Conservation (phyloP, 768 basidiomycete species). For the Lactifluus hygrophoroides region DNA sequence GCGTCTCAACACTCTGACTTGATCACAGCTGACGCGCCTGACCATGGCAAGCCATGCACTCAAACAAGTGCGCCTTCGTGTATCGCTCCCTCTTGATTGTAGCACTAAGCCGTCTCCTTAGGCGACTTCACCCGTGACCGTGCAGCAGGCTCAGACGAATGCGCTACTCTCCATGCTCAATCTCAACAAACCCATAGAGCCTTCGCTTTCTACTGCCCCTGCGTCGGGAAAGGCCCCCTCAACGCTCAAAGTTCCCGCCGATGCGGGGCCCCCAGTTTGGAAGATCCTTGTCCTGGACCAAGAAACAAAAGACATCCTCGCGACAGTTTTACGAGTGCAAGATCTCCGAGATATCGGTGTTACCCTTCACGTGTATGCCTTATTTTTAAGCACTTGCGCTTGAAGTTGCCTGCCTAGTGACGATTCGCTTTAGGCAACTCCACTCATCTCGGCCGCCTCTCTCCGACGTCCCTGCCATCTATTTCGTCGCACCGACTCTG, state of each 20-base stretch:
- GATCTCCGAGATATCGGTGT: slow-evolving; percentile 95
- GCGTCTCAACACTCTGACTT: not conserved
- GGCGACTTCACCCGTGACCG: slow-evolving; percentile 43
- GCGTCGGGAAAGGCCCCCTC: slow-evolving; percentile 32
- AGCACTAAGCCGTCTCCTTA: slow-evolving; percentile 1
- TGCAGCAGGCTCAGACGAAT: slow-evolving; percentile 84
- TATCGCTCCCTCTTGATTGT: not conserved
- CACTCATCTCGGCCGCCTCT: slow-evolving; percentile 83
- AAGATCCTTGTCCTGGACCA: slow-evolving; percentile 95
- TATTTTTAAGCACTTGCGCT: not conserved
- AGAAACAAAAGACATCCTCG: slow-evolving; percentile 91
- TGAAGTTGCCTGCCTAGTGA: not conserved
- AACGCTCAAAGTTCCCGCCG: slow-evolving; percentile 41
- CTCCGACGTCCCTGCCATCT: slow-evolving; percentile 92
- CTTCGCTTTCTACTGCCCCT: slow-evolving; percentile 24
- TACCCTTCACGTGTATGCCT: slow-evolving; percentile 89
- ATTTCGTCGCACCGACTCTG: slow-evolving; percentile 89
- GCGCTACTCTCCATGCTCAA: slow-evolving; percentile 82
- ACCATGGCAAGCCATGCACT: slow-evolving; percentile 38
- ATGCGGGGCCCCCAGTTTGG: slow-evolving; percentile 79
- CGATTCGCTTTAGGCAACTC: slow-evolving; percentile 59
- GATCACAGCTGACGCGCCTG: not conserved
- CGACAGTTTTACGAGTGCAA: slow-evolving; percentile 91
- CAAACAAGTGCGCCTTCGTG: slow-evolving; percentile 32
- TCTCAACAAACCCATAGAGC: slow-evolving; percentile 58